A percentile compares a stretch with the other conserved stretches of the same genome.
phyloP scores from a whole-genome alignment of 495 filamentous ascomycete species.

The Aspergillus coremiiformis region DNA sequence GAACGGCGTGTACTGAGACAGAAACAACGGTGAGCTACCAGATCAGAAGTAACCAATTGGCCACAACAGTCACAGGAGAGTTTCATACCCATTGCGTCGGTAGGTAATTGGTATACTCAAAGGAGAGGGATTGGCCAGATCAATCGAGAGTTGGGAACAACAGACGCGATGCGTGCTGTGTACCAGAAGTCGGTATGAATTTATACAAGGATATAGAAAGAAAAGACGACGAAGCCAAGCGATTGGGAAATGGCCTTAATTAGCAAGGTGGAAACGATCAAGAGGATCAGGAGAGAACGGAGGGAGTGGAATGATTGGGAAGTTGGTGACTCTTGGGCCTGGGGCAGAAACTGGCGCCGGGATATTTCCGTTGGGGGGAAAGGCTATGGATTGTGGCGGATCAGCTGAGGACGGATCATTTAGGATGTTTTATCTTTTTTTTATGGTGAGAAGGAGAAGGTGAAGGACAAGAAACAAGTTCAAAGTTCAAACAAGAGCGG shows the following conservation, averaged over 20 bases:
- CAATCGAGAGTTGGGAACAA: background rate
- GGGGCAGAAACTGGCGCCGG: constrained; percentile 21
- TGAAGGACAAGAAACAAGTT: no score
- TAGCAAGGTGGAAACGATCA: constrained; percentile 7
- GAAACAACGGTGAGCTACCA: background rate
- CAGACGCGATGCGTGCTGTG: background rate
- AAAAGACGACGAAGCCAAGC: background rate
- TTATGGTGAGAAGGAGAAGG: background rate
- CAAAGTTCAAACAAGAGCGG: no score
- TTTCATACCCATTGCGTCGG: constrained; percentile 16
- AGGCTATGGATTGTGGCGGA: constrained; percentile 11
- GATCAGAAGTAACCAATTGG: background rate
- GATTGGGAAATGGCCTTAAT: constrained; percentile 4
- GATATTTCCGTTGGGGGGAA: constrained; percentile 21
- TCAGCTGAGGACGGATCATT: constrained; percentile 3
- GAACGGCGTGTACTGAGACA: constrained; percentile 31
- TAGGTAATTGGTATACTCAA: background rate
- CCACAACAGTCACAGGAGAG: background rate
- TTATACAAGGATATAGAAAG: background rate
- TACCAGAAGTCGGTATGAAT: background rate
- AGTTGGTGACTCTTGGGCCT: constrained; percentile 8
- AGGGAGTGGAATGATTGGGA: constrained; percentile 24
- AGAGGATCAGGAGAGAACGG: constrained; percentile 4
- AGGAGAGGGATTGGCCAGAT: background rate
- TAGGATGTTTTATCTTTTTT: constrained; percentile 6